Conservation (phyloP, 306 rosid genomes). For the Canavalia ensiformis region DNA sequence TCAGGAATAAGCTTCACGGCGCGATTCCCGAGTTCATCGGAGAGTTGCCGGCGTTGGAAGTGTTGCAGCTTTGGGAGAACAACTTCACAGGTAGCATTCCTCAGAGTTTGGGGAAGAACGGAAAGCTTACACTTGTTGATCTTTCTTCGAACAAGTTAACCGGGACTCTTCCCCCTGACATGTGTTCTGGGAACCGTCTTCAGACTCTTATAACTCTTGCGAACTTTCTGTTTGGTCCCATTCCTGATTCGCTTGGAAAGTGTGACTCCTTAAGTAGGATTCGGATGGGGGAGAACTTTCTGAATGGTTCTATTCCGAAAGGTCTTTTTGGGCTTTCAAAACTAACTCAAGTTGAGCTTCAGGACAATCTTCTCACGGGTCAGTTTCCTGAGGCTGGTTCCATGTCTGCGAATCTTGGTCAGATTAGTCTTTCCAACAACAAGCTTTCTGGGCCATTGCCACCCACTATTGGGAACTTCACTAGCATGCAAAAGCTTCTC, state of each 20-base stretch:
- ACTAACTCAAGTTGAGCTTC: constrained; percentile 87
- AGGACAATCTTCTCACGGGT: constrained; percentile 77
- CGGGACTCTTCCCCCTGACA: constrained; percentile 74
- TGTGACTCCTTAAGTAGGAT: constrained; percentile 78
- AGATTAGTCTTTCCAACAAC: constrained; percentile 85
- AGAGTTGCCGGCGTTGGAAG: constrained; percentile 77
- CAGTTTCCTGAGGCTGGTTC: constrained; percentile 67
- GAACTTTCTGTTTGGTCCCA: constrained; percentile 83
- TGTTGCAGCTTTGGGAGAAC: constrained; percentile 92
- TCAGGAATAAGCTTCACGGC: constrained; percentile 90
- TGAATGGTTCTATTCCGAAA: constrained; percentile 88
- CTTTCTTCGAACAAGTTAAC: constrained; percentile 88
- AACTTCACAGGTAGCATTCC: constrained; percentile 91
- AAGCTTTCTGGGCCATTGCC: constrained; percentile 80
- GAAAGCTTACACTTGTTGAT: constrained; percentile 76
- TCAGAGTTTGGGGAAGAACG: constrained; percentile 73
- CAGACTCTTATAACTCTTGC: constrained; percentile 80
- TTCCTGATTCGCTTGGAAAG: constrained; percentile 85
- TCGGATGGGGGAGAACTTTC: constrained; percentile 88
- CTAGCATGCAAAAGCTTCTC: constrained; percentile 90
- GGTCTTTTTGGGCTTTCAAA: constrained; percentile 81
- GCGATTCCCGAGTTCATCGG: constrained; percentile 91
- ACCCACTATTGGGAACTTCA: constrained; percentile 84
- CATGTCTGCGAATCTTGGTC: constrained; percentile 71
- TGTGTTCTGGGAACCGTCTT: constrained; percentile 82